phyloP scores from a whole-genome alignment of 306 rosid species.

The Lathyrus oleraceus region DNA sequence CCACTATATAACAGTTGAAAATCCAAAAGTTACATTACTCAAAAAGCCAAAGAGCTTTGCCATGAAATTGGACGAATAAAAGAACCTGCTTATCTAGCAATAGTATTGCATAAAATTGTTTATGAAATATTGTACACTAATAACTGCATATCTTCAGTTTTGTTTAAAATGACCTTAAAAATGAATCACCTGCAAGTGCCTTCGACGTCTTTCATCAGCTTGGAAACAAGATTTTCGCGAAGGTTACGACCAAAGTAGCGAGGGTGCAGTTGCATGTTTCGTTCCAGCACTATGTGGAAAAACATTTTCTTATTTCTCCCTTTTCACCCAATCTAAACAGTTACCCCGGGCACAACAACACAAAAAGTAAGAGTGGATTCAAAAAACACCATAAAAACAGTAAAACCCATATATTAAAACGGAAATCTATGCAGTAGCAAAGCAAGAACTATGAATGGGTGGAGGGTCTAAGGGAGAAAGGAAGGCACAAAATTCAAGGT shows the following conservation, averaged over 20 bases:
- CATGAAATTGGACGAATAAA: no score
- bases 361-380: not conserved
- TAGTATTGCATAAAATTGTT: no score
- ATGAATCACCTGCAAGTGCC: conserved; percentile 82
- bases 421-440: not conserved
- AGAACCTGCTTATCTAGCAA: no score
- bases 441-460: not conserved
- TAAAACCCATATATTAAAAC: not conserved
- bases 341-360: not conserved
- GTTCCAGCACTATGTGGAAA: conserved; percentile 89
- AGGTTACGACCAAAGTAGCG: conserved; percentile 93
- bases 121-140: no score
- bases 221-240: conserved; percentile 79
- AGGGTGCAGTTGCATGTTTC: conserved; percentile 96
- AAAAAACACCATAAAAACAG: not conserved
- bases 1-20: conserved; percentile 58
- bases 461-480: no score
- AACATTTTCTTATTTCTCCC: conserved; percentile 51
- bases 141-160: no score
- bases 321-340: conserved; percentile 1
- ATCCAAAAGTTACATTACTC: conserved; percentile 6
- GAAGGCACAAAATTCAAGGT: no score
- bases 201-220: conserved; percentile 98
- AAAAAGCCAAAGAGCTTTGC: not conserved
- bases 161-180: no score